Evolutionary conservation across 2,329 filamentous ascomycete species (phyloP).

Genomic region (Venturia asperata): DNA sequence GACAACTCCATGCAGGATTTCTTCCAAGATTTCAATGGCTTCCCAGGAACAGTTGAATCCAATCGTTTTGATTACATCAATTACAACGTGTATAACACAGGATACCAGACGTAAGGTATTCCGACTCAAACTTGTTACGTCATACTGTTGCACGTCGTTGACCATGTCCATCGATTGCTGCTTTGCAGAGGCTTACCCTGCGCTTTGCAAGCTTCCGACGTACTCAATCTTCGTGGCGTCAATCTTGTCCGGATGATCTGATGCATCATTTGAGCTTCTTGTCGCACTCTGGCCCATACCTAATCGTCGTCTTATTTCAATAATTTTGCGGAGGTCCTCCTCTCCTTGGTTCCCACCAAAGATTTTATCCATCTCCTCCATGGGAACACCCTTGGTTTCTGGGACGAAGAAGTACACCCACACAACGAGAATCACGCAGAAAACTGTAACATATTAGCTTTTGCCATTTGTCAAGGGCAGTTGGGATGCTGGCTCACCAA

Average conservation of each 20-base stretch:
- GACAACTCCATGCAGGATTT: slow-evolving; percentile 8
- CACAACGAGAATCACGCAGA: slow-evolving; percentile 26
- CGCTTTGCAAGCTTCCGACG: neutral
- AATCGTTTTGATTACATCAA: slow-evolving; percentile 14
- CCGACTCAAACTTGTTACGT: neutral
- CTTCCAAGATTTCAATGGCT: slow-evolving; percentile 14
- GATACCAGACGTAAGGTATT: neutral
- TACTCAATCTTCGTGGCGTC: neutral
- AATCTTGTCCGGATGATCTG: neutral
- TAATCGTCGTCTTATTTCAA: neutral
- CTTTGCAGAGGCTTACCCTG: neutral
- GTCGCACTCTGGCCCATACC: neutral
- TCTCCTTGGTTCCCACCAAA: slow-evolving; percentile 26
- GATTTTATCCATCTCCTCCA: slow-evolving; percentile 29
- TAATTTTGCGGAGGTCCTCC: slow-evolving; percentile 23
- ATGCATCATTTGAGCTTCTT: slow-evolving; percentile 1
- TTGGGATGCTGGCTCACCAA: slow-evolving; percentile 15
- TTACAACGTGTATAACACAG: slow-evolving; percentile 11
- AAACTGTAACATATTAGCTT: slow-evolving; percentile 20
- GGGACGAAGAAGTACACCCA: slow-evolving; percentile 28
- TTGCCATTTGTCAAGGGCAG: neutral
- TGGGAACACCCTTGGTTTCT: slow-evolving; percentile 27
- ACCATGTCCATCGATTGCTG: neutral
- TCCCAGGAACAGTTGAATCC: slow-evolving; percentile 2
- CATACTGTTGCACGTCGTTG: neutral